These are phyloP conservation scores for Myxozyma geophila DNA, from an alignment of 805 yeast genomes.

Conservation along the genomic window DNA sequence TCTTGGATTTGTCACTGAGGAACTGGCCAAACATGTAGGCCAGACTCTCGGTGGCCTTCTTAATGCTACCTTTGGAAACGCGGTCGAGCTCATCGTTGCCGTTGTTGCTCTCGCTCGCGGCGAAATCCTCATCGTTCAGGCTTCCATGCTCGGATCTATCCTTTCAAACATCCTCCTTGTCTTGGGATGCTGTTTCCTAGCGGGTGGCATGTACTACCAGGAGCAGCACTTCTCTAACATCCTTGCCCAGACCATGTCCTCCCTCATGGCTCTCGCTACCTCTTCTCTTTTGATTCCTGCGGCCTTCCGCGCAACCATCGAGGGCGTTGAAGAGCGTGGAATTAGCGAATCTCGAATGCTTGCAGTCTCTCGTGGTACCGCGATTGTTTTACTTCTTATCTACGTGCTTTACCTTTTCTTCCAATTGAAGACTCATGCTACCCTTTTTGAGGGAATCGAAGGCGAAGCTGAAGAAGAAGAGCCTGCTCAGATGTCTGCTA, in stretches of 20 bases:
- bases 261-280: slow-evolving; percentile 87
- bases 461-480: slow-evolving; percentile 43
- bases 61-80: slow-evolving; percentile 97
- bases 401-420: slow-evolving; percentile 80
- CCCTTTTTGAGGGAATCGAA: slow-evolving; percentile 40
- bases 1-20: slow-evolving; percentile 91
- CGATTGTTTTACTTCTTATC: slow-evolving; percentile 74
- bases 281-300: slow-evolving; percentile 92
- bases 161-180: slow-evolving; percentile 86
- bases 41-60: slow-evolving; percentile 91
- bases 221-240: slow-evolving; percentile 93
- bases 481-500: slow-evolving; percentile 51
- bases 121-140: slow-evolving; percentile 93
- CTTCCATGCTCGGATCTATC: slow-evolving; percentile 95
- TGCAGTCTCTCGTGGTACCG: slow-evolving; percentile 80
- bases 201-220: slow-evolving; percentile 85
- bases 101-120: slow-evolving; percentile 83
- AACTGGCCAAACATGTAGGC: slow-evolving; percentile 83
- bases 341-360: slow-evolving; percentile 57
- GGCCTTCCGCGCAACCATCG: slow-evolving; percentile 82
- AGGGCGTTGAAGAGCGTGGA: slow-evolving; percentile 52
- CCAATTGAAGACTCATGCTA: slow-evolving; percentile 81
- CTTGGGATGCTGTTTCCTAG: slow-evolving; percentile 91
- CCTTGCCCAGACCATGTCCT: slow-evolving; percentile 97
- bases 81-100: slow-evolving; percentile 94